phyloP scores from a whole-genome alignment of 164 flowering plant genomes.

The Dillenia turbinata region DNA sequence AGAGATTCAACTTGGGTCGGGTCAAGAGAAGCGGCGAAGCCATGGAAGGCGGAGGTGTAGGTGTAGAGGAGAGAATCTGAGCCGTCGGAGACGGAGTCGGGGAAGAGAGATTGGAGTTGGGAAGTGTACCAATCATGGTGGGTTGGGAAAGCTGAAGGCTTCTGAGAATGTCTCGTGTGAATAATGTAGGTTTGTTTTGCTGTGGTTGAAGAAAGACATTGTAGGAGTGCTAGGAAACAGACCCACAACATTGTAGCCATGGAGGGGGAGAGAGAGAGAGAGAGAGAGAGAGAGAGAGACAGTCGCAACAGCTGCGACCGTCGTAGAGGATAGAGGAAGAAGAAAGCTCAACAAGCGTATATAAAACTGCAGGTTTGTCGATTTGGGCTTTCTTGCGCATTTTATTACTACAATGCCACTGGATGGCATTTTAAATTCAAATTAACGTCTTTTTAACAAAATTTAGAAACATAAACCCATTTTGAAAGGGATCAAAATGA shows the following conservation, averaged over 20 bases:
- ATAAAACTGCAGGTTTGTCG: no score
- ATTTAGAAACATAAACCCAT: no score
- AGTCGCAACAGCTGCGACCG: no score
- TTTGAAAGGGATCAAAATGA: no score
- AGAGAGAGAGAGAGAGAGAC: neutral
- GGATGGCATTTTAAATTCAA: no score
- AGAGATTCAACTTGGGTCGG: slow-evolving; percentile 41
- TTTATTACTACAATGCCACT: no score
- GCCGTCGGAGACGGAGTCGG: slow-evolving; percentile 1
- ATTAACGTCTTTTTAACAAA: no score
- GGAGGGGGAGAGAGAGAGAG: neutral
- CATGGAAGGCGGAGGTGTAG: slow-evolving; percentile 52
- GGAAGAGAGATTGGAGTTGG: slow-evolving; percentile 43
- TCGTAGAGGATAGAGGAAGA: no score
- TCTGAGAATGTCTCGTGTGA: slow-evolving; percentile 45
- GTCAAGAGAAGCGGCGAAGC: slow-evolving; percentile 66
- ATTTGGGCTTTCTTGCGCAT: no score
- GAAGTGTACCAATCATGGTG: slow-evolving; percentile 64
- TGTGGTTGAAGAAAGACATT: slow-evolving; percentile 1
- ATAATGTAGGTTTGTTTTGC: slow-evolving; percentile 62
- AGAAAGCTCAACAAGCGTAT: no score
- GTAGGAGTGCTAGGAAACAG: slow-evolving; percentile 6
- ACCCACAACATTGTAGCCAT: slow-evolving; percentile 4
- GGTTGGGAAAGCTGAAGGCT: slow-evolving; percentile 38
- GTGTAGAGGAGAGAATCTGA: slow-evolving; percentile 40